Evolutionary conservation across 1,139 yeast genomes (phyloP).

Genomic region (Nakaseomyces nivariensis): DNA sequence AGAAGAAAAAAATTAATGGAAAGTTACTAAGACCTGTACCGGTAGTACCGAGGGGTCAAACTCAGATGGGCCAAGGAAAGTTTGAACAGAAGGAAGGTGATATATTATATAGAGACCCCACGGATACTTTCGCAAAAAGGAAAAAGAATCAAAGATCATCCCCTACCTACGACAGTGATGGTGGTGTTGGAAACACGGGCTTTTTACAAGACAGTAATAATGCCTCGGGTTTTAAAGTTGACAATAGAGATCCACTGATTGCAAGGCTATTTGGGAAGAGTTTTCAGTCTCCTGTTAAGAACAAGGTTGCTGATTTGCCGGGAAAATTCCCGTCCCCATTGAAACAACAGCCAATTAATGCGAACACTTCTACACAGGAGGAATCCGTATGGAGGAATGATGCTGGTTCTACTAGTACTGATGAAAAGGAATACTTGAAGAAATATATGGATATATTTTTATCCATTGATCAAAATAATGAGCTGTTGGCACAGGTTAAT

Average conservation of each 20-base stretch:
- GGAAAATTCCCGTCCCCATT: conserved; percentile 20
- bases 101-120: neutral
- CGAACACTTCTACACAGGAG: no score
- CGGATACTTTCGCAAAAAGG: conserved; percentile 1
- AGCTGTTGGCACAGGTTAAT: conserved; percentile 18
- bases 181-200: neutral
- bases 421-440: conserved; percentile 11
- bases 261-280: conserved; percentile 12
- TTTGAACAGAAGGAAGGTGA: neutral
- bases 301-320: conserved; percentile 10
- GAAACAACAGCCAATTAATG: conserved; percentile 2
- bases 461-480: conserved; percentile 22
- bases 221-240: neutral
- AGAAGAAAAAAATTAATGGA: neutral
- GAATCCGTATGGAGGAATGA: no score
- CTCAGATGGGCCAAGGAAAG: neutral
- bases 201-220: neutral
- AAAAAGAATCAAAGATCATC: neutral
- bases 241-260: conserved; percentile 13
- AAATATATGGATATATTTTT: conserved; percentile 17
- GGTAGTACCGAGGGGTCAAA: conserved; percentile 2
- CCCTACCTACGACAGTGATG: neutral
- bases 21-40: conserved; percentile 2
- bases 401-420: neutral
- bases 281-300: neutral